Conservation (phyloP, 2,329 filamentous ascomycete genomes). For the Myriangium duriaei region DNA sequence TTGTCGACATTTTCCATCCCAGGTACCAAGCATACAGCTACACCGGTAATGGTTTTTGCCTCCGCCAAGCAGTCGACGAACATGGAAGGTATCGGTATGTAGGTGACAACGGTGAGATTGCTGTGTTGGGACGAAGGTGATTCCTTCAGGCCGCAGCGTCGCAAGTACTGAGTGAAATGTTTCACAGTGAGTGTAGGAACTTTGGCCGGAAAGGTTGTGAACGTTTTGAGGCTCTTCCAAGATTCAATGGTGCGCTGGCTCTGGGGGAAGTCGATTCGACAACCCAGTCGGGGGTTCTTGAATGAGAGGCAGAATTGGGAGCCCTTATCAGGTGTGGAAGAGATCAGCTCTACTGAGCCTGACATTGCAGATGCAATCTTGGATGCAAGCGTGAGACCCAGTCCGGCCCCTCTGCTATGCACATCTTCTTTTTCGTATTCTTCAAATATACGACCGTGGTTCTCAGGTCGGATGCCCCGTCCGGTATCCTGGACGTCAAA, state of each 20-base stretch:
- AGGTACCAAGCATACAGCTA: conserved; percentile 22
- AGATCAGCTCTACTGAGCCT: conserved; percentile 27
- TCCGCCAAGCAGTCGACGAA: conserved; percentile 12
- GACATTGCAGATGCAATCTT: conserved; percentile 31
- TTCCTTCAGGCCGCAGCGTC: conserved; percentile 11
- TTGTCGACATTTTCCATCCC: conserved; percentile 16
- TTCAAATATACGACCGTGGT: conserved; percentile 31
- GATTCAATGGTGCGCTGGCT: background rate
- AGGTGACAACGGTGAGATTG: conserved; percentile 19
- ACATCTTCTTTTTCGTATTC: conserved; percentile 31
- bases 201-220: conserved; percentile 8
- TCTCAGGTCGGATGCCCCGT: conserved; percentile 24
- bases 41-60: conserved; percentile 12
- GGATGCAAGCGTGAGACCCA: conserved; percentile 32
- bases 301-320: conserved; percentile 31
- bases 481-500: conserved; percentile 35
- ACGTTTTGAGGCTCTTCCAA: conserved; percentile 2
- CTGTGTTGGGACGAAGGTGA: conserved; percentile 7
- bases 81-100: conserved; percentile 14
- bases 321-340: conserved; percentile 23
- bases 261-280: conserved; percentile 7
- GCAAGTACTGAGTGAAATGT: conserved; percentile 14
- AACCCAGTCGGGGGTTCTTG: conserved; percentile 17
- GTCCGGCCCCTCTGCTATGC: conserved; percentile 28
- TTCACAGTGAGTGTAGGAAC: conserved; percentile 7